Conservation (phyloP, 768 basidiomycete species). For the Pisolithus microcarpus region DNA sequence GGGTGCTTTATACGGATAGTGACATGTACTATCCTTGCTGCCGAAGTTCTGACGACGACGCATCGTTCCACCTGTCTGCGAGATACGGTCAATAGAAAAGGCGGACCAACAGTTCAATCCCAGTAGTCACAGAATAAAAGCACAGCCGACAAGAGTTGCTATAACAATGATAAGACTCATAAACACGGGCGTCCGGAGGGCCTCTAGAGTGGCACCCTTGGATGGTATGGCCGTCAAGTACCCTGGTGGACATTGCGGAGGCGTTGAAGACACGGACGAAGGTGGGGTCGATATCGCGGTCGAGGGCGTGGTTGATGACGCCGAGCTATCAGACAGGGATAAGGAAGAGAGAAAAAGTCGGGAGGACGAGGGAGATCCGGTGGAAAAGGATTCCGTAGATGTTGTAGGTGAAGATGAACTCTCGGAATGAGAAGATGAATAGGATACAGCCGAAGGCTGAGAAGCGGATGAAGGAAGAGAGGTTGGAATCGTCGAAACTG, state of each 20-base stretch:
- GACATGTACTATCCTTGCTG: too few relatives aligned
- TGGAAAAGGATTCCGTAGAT: background rate
- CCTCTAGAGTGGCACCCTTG: background rate
- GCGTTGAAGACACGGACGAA: background rate
- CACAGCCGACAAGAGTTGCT: too few relatives aligned
- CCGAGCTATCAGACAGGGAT: background rate
- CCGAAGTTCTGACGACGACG: too few relatives aligned
- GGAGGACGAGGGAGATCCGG: background rate
- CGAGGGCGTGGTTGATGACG: background rate
- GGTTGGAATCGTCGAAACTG: slow-evolving; percentile 5
- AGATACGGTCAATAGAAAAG: too few relatives aligned
- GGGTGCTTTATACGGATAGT: too few relatives aligned
- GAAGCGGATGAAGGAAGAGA: slow-evolving; percentile 3
- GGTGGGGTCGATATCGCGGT: background rate
- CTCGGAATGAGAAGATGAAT: background rate
- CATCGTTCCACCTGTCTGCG: too few relatives aligned
- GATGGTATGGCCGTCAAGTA: background rate
- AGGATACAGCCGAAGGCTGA: background rate
- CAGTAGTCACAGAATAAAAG: too few relatives aligned
- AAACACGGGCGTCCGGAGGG: too few relatives aligned
- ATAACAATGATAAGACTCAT: too few relatives aligned
- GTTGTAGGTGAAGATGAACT: slow-evolving; percentile 1
- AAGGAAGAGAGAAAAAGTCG: background rate
- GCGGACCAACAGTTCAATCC: too few relatives aligned
- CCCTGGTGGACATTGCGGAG: background rate